Evolutionary conservation across 768 basidiomycete species (phyloP).

Genomic region (Tylopilus intermedius): DNA sequence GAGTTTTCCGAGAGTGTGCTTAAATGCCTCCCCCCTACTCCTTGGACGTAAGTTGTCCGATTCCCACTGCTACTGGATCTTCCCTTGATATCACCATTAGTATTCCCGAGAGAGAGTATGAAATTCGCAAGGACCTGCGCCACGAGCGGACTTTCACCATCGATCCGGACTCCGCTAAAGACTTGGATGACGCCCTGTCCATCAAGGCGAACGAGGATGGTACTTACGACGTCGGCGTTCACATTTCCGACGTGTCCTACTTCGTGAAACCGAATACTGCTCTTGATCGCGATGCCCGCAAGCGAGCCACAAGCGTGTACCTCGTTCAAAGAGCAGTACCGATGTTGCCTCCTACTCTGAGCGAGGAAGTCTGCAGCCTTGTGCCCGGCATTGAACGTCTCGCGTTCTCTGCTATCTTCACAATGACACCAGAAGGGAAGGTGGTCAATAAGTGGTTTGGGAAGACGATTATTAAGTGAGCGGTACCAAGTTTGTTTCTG

Average conservation of each 20-base stretch:
- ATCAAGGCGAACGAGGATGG: conserved; percentile 88
- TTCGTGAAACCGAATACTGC: conserved; percentile 94
- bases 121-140: conserved; percentile 85
- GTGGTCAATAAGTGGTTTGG: conserved; percentile 89
- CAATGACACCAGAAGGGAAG: conserved; percentile 74
- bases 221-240: conserved; percentile 89
- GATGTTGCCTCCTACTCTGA: conserved; percentile 93
- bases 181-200: conserved; percentile 93
- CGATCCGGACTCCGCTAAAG: conserved; percentile 84
- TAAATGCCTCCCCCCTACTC: conserved; percentile 93
- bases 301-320: conserved; percentile 95
- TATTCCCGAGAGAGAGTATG: conserved; percentile 84
- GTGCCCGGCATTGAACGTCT: conserved; percentile 84
- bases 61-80: background rate
- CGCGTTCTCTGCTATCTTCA: conserved; percentile 87
- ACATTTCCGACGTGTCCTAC: conserved; percentile 93
- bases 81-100: conserved; percentile 34
- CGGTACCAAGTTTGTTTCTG: conserved; percentile 1
- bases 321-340: conserved; percentile 94
- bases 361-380: conserved; percentile 90
- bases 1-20: conserved; percentile 93
- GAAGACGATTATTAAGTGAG: conserved; percentile 85
- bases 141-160: conserved; percentile 86
- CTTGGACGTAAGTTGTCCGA: conserved; percentile 69
- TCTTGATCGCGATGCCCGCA: conserved; percentile 96